Conservation (phyloP, 768 basidiomycete genomes). For the Auricularia sp. region DNA sequence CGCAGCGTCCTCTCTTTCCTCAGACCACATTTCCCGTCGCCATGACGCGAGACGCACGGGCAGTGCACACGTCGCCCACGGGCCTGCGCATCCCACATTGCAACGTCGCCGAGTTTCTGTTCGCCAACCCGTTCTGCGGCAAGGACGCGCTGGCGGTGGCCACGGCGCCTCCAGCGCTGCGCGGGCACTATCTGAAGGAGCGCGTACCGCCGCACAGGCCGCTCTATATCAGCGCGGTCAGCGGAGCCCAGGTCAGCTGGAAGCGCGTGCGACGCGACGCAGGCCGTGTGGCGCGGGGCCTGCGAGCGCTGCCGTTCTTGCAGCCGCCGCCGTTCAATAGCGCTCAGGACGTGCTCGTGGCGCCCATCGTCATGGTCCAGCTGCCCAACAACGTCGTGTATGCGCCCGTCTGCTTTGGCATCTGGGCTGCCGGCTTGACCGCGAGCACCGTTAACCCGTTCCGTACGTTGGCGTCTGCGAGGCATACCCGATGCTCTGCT, state of each 20-base stretch:
- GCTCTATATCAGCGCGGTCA: background rate
- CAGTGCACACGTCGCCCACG: background rate
- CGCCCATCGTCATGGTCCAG: conserved; percentile 2
- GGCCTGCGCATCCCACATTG: background rate
- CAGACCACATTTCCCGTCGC: background rate
- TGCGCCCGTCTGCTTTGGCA: conserved; percentile 6
- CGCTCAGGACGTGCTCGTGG: background rate
- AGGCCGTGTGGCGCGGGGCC: background rate
- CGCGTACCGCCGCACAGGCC: background rate
- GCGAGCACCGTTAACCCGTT: conserved; percentile 18
- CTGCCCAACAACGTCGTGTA: conserved; percentile 12
- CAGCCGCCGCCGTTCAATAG: background rate
- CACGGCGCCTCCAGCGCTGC: background rate
- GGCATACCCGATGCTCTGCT: too few species aligned
- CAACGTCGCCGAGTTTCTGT: background rate
- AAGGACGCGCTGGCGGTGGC: background rate
- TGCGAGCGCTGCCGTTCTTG: conserved; percentile 1
- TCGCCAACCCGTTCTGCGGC: background rate
- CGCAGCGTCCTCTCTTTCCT: too few species aligned
- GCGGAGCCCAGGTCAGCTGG: conserved; percentile 2
- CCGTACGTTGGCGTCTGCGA: conserved; percentile 8
- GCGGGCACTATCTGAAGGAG: background rate
- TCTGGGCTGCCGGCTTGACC: conserved; percentile 4
- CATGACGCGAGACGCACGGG: background rate
- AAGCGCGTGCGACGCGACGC: conserved; percentile 1